phyloP scores from a whole-genome alignment of 176 grass and related monocot genomes.

The Elymus sibiricus region DNA sequence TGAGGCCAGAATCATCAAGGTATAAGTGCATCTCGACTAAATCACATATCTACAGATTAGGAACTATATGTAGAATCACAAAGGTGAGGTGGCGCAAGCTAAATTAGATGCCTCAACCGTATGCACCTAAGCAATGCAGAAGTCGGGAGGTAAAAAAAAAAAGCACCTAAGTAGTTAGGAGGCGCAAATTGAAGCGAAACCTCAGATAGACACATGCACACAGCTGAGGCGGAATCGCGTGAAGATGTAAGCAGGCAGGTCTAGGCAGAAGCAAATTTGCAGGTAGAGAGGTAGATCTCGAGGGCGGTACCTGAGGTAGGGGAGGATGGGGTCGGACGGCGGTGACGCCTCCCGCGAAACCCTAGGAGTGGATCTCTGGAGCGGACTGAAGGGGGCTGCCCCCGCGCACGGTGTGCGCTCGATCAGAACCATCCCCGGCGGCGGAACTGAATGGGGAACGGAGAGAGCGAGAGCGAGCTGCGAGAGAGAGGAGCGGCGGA shows the following conservation, averaged over 20 bases:
- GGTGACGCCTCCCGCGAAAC: slow-evolving; percentile 11
- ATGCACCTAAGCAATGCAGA: neutral
- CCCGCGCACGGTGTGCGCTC: slow-evolving; percentile 17
- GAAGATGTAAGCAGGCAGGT: neutral
- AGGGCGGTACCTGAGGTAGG: slow-evolving; percentile 58
- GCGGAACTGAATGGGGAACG: neutral
- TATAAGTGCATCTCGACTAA: neutral
- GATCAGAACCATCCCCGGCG: slow-evolving; percentile 31
- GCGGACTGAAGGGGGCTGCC: slow-evolving; percentile 16
- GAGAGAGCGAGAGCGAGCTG: no score
- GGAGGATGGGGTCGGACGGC: slow-evolving; percentile 64
- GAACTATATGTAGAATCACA: neutral
- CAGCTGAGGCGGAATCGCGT: neutral
- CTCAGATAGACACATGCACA: neutral
- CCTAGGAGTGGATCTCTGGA: slow-evolving; percentile 29
- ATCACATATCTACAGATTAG: neutral
- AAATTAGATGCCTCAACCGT: neutral
- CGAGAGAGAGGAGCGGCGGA: no score
- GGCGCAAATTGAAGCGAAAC: neutral
- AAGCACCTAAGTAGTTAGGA: neutral
- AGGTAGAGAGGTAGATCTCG: neutral
- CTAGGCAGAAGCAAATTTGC: neutral
- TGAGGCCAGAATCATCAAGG: neutral
- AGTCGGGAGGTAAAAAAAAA: no score
- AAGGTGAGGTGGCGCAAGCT: neutral